A percentile compares a stretch with the other conserved stretches of the same genome.
phyloP scores from a whole-genome alignment of 2,329 filamentous ascomycete genomes.

The Botryotinia globosa region DNA sequence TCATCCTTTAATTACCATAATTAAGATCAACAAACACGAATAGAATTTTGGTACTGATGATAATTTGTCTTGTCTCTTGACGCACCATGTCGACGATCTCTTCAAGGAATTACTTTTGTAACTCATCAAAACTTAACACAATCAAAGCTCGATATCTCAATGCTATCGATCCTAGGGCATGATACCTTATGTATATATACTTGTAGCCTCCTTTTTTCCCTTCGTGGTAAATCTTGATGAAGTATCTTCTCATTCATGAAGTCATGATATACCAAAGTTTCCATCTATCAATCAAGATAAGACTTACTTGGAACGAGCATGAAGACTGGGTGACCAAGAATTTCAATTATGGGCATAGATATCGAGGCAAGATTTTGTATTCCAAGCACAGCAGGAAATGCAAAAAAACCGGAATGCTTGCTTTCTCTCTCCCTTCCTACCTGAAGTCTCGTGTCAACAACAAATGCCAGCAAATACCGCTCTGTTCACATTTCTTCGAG shows the following conservation, averaged over 20 bases:
- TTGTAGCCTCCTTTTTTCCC: background rate
- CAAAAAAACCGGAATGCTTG: background rate
- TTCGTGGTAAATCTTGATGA: background rate
- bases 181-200: background rate
- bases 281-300: background rate
- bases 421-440: background rate
- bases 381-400: background rate
- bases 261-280: background rate
- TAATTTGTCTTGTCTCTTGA: background rate
- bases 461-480: background rate
- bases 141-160: background rate
- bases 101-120: background rate
- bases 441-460: background rate
- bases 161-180: background rate
- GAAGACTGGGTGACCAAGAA: background rate
- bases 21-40: background rate
- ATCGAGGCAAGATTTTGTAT: background rate
- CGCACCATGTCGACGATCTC: background rate
- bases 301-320: background rate
- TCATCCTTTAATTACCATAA: background rate
- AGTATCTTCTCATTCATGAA: slow-evolving; percentile 1
- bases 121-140: background rate
- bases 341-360: background rate
- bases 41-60: background rate
- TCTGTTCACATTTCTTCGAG: background rate